Percentiles rank a stretch among this genome's conserved stretches.
These are phyloP conservation scores for Lactarius sanguifluus DNA, from an alignment of 768 basidiomycete genomes.

Conservation along the genomic window DNA sequence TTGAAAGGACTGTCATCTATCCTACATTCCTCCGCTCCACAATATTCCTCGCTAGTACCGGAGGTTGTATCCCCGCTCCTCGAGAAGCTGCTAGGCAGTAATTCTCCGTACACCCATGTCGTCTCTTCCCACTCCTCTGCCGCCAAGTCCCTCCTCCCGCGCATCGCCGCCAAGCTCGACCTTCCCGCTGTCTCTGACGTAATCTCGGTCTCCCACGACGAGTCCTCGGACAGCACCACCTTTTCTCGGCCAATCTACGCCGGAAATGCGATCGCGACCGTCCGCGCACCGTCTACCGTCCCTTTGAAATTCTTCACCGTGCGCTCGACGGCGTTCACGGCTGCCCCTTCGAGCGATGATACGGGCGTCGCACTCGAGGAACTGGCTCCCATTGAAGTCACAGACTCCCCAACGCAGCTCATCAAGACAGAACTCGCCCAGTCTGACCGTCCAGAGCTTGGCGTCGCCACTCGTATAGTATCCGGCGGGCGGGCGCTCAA, in stretches of 20 bases:
- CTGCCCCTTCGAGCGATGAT: constrained; percentile 52
- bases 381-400: constrained; percentile 61
- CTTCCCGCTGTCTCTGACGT: constrained; percentile 91
- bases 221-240: constrained; percentile 67
- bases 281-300: constrained; percentile 74
- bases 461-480: constrained; percentile 82
- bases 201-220: constrained; percentile 74
- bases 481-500: constrained; percentile 96
- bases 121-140: constrained; percentile 90
- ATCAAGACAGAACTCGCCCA: constrained; percentile 76
- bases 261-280: constrained; percentile 94
- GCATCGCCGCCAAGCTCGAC: constrained; percentile 87
- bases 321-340: constrained; percentile 84
- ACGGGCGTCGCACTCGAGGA: constrained; percentile 58
- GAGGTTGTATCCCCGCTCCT: constrained; percentile 83
- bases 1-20: constrained; percentile 65
- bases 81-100: constrained; percentile 64
- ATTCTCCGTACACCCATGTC: constrained; percentile 79
- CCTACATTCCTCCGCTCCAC: constrained; percentile 66
- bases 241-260: constrained; percentile 97
- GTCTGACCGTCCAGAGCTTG: constrained; percentile 91
- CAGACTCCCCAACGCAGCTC: constrained; percentile 58
- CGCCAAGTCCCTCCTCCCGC: constrained; percentile 90
- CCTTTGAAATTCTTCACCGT: constrained; percentile 94
- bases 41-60: constrained; percentile 67